Evolutionary conservation across 768 basidiomycete genomes (phyloP).

Genomic region (Mycena venus): DNA sequence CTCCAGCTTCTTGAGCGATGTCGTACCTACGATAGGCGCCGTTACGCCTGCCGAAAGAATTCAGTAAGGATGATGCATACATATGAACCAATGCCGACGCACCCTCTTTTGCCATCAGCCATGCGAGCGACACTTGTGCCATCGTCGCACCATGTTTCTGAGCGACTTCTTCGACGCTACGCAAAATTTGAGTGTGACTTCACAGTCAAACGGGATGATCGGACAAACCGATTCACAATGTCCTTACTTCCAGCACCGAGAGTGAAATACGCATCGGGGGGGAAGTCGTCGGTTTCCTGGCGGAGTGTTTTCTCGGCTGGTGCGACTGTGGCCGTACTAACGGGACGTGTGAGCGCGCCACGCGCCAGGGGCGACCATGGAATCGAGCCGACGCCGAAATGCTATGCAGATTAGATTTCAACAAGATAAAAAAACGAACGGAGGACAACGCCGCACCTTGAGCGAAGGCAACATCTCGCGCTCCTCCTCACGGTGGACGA

Average conservation of each 20-base stretch:
- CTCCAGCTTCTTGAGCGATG: slow-evolving; percentile 52
- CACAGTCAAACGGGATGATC: no score
- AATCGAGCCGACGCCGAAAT: slow-evolving; percentile 56
- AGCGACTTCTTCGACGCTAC: slow-evolving; percentile 56
- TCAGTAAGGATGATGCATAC: background rate
- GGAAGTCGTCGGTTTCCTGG: background rate
- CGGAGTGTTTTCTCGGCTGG: background rate
- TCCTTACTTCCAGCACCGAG: background rate
- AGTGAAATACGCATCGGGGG: background rate
- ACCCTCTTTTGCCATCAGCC: slow-evolving; percentile 37
- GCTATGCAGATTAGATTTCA: slow-evolving; percentile 32
- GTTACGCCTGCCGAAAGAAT: slow-evolving; percentile 43
- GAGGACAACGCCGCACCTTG: slow-evolving; percentile 33
- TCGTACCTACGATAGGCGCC: slow-evolving; percentile 61
- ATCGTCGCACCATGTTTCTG: slow-evolving; percentile 52
- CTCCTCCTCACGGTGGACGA: slow-evolving; percentile 73
- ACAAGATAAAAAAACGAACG: background rate
- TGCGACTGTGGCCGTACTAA: background rate
- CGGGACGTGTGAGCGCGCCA: background rate
- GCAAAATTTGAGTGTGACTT: background rate
- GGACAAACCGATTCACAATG: background rate
- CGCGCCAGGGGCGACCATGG: background rate
- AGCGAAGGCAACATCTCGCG: slow-evolving; percentile 66
- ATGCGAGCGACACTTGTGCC: slow-evolving; percentile 59
- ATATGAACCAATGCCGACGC: background rate